Conservation (phyloP, 345 rosid species). For the Brassica incana region DNA sequence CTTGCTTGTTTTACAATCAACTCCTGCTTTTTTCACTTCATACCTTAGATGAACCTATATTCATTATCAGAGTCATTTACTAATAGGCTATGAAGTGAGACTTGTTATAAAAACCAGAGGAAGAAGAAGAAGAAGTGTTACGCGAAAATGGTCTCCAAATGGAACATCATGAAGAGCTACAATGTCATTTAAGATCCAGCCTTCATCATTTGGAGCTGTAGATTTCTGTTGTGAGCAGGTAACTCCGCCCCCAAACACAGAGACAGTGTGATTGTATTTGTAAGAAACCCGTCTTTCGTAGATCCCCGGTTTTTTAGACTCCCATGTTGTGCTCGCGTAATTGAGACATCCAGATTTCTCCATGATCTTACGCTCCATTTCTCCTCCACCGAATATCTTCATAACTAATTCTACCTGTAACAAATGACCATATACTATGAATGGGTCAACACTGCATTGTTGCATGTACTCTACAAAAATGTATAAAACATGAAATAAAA, state of each 20-base stretch:
- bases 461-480: neutral
- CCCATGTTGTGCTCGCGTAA: constrained; percentile 66
- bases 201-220: constrained; percentile 45
- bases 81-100: neutral
- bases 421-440: neutral
- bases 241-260: constrained; percentile 85
- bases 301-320: constrained; percentile 45
- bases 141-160: constrained; percentile 64
- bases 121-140: constrained; percentile 31
- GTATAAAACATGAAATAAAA: neutral
- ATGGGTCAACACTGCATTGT: neutral
- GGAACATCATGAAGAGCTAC: constrained; percentile 68
- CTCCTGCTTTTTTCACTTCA: constrained; percentile 49
- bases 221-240: constrained; percentile 62
- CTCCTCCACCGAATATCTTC: constrained; percentile 74
- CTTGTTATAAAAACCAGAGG: neutral
- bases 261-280: constrained; percentile 62
- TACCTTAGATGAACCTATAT: constrained; percentile 63
- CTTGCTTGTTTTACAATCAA: constrained; percentile 53
- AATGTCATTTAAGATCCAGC: constrained; percentile 71
- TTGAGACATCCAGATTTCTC: constrained; percentile 74
- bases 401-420: constrained; percentile 59
- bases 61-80: neutral
- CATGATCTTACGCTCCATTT: constrained; percentile 65
- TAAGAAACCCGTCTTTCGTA: constrained; percentile 58